Evolutionary conservation across 2,329 filamentous ascomycete species (phyloP).

Genomic region (Zymoseptoria pseudotritici): DNA sequence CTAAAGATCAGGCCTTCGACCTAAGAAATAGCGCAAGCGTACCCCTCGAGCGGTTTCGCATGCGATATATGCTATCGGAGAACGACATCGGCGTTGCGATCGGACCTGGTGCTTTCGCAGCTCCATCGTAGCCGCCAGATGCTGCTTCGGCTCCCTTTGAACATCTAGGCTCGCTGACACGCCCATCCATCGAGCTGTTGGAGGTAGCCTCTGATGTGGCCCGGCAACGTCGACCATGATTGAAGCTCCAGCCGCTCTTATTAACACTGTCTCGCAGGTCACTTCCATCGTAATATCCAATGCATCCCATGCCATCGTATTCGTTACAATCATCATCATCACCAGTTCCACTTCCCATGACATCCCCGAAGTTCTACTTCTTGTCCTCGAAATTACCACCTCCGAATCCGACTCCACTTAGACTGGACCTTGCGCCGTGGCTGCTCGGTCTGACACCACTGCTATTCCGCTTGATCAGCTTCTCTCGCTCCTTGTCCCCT

Average conservation of each 20-base stretch:
- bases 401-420: not conserved
- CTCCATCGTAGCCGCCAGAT: not conserved
- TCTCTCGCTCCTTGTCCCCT: conserved; percentile 18
- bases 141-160: not conserved
- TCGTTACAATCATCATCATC: not conserved
- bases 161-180: not conserved
- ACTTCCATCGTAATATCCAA: not conserved
- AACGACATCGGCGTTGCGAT: too few relatives aligned
- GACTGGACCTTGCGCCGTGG: not conserved
- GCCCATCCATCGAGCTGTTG: not conserved
- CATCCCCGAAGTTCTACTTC: not conserved
- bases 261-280: not conserved
- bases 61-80: too few relatives aligned
- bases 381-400: not conserved
- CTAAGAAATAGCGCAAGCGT: too few relatives aligned
- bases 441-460: conserved; percentile 13
- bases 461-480: conserved; percentile 22
- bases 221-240: not conserved
- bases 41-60: too few relatives aligned
- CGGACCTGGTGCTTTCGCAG: not conserved
- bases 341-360: not conserved
- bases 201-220: not conserved
- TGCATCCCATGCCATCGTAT: not conserved
- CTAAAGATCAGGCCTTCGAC: too few relatives aligned
- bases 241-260: not conserved